Percentiles rank a stretch among this genome's conserved stretches.
Evolutionary conservation across 2,329 filamentous ascomycete species (phyloP).

Genomic region (Fusarium azukiicola): DNA sequence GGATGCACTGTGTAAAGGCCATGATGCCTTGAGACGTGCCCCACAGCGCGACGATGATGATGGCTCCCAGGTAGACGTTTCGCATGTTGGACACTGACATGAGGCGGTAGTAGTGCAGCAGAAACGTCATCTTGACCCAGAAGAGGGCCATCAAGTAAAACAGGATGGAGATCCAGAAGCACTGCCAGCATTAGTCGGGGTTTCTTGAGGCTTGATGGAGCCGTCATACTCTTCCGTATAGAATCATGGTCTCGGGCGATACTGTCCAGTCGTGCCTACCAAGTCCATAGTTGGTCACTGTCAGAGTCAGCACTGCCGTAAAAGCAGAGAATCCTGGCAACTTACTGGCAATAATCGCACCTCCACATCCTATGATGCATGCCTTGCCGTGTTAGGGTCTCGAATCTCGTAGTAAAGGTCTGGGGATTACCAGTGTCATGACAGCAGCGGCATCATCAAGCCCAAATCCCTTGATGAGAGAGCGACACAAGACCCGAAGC

Average conservation of each 20-base stretch:
- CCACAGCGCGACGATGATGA: conserved; percentile 33
- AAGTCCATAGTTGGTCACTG: conserved; percentile 46
- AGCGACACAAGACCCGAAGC: conserved; percentile 39
- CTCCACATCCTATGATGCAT: conserved; percentile 33
- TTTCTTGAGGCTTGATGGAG: accelerated
- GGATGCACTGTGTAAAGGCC: conserved; percentile 34
- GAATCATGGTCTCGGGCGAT: background rate
- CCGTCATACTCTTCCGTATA: conserved; percentile 26
- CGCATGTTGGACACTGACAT: conserved; percentile 36
- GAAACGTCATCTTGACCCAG: conserved; percentile 41
- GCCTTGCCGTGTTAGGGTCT: conserved; percentile 23
- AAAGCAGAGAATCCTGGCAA: accelerated
- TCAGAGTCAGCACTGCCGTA: background rate
- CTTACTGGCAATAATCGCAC: conserved; percentile 35
- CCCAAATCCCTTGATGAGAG: background rate
- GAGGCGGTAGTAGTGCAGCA: conserved; percentile 45
- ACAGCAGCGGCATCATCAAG: conserved; percentile 42
- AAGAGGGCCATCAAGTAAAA: conserved; percentile 32
- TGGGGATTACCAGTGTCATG: conserved; percentile 24
- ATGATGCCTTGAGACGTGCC: conserved; percentile 11
- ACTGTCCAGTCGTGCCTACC: conserved; percentile 26
- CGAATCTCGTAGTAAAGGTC: background rate
- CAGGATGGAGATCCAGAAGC: conserved; percentile 34
- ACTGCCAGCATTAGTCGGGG: conserved; percentile 14
- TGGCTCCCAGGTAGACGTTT: background rate